phyloP scores from a whole-genome alignment of 208 protist species.

The Lotmaria passim region DNA sequence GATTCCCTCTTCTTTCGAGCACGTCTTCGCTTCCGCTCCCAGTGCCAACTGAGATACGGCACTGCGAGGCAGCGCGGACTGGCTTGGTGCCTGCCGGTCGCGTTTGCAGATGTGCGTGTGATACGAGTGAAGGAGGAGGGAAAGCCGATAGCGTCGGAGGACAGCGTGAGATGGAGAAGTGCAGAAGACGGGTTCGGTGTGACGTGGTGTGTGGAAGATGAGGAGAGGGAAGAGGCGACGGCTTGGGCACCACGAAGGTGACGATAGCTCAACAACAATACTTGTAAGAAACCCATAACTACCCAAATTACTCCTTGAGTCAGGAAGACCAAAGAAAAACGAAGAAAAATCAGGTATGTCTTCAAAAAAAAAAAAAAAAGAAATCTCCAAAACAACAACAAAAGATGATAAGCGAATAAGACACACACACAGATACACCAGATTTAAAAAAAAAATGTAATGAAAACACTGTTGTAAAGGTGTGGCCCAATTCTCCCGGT shows the following conservation, averaged over 20 bases:
- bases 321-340: background rate
- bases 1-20: background rate
- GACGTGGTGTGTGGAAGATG: background rate
- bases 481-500: too few relatives aligned
- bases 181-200: background rate
- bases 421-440: too few relatives aligned
- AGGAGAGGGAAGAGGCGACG: background rate
- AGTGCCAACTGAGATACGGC: background rate
- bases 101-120: background rate
- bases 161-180: background rate
- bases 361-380: constrained; percentile 9
- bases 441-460: too few relatives aligned
- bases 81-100: background rate
- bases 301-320: background rate
- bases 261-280: constrained; percentile 14
- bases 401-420: too few relatives aligned
- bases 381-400: background rate
- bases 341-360: too few relatives aligned
- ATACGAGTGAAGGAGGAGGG: background rate
- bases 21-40: background rate
- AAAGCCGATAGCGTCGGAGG: background rate
- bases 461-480: too few relatives aligned
- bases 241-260: background rate
- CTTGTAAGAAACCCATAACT: constrained; percentile 25
- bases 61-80: background rate